phyloP scores from a whole-genome alignment of 768 basidiomycete species.

The Suillus discolor region DNA sequence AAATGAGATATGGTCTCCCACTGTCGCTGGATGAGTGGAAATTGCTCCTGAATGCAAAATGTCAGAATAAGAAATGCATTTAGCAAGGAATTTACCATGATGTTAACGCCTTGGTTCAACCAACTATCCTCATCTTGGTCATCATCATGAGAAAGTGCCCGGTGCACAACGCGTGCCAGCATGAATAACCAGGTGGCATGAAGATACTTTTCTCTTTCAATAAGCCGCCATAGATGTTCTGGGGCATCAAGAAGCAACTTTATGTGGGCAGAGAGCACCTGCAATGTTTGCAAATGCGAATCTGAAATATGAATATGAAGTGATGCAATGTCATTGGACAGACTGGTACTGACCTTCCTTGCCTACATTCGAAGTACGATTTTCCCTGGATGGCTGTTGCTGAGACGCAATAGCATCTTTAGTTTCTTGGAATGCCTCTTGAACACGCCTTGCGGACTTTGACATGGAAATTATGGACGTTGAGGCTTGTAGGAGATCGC shows the following conservation, averaged over 20 bases:
- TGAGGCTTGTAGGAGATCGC: slow-evolving; percentile 84
- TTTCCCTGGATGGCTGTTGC: slow-evolving; percentile 46
- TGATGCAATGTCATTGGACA: slow-evolving; percentile 8
- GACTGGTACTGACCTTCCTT: slow-evolving; percentile 44
- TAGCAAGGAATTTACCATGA: slow-evolving; percentile 47
- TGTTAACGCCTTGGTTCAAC: slow-evolving; percentile 60
- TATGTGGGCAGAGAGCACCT: slow-evolving; percentile 82
- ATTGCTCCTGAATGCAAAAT: slow-evolving; percentile 62
- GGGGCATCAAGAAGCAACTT: slow-evolving; percentile 92
- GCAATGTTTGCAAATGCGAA: slow-evolving; percentile 65
- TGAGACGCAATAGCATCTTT: slow-evolving; percentile 53
- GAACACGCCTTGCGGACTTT: slow-evolving; percentile 64
- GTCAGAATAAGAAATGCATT: slow-evolving; percentile 4
- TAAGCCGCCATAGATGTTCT: slow-evolving; percentile 87
- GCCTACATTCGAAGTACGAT: slow-evolving; percentile 36
- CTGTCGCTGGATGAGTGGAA: slow-evolving; percentile 88
- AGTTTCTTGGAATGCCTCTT: slow-evolving; percentile 64
- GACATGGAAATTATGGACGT: slow-evolving; percentile 82
- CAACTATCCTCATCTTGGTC: slow-evolving; percentile 65
- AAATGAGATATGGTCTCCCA: slow-evolving; percentile 92
- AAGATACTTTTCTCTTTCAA: slow-evolving; percentile 79
- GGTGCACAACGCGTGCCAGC: slow-evolving; percentile 82
- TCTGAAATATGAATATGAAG: slow-evolving; percentile 42
- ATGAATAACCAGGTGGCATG: slow-evolving; percentile 89
- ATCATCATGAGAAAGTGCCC: slow-evolving; percentile 64